phyloP scores from a whole-genome alignment of 2,329 filamentous ascomycete genomes.

The Metarhizium brunneum region DNA sequence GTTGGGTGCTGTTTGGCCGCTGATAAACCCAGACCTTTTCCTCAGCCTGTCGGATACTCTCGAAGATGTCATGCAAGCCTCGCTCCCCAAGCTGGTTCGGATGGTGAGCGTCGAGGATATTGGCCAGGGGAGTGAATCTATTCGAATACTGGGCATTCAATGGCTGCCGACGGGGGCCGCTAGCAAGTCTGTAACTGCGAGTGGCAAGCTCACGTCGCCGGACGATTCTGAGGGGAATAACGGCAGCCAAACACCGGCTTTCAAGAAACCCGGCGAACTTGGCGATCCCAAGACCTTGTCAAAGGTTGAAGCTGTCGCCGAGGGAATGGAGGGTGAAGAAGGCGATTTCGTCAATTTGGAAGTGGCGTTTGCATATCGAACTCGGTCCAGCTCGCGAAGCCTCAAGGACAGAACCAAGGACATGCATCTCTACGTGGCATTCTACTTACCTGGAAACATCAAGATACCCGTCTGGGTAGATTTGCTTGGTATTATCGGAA shows the following conservation, averaged over 20 bases:
- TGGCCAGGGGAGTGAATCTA: slow-evolving; percentile 62
- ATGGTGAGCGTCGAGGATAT: slow-evolving; percentile 72
- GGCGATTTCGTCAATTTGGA: slow-evolving; percentile 73
- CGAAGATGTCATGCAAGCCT: slow-evolving; percentile 75
- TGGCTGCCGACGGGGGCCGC: slow-evolving; percentile 67
- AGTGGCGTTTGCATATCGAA: slow-evolving; percentile 63
- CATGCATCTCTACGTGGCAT: slow-evolving; percentile 58
- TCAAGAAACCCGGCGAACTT: neutral
- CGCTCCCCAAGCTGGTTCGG: slow-evolving; percentile 56
- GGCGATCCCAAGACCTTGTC: slow-evolving; percentile 19
- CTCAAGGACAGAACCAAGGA: slow-evolving; percentile 61
- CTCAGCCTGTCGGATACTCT: slow-evolving; percentile 58
- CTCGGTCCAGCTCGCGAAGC: slow-evolving; percentile 49
- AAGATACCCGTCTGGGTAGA: slow-evolving; percentile 64
- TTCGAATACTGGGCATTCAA: slow-evolving; percentile 61
- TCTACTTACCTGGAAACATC: slow-evolving; percentile 53
- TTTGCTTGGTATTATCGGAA: slow-evolving; percentile 61
- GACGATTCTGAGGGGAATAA: slow-evolving; percentile 17
- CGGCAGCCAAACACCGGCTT: slow-evolving; percentile 15
- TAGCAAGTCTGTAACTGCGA: slow-evolving; percentile 46
- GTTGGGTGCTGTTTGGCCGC: slow-evolving; percentile 59
- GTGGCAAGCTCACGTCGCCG: slow-evolving; percentile 43
- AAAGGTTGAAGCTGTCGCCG: slow-evolving; percentile 24
- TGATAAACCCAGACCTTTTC: slow-evolving; percentile 69
- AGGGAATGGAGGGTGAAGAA: slow-evolving; percentile 67